Evolutionary conservation across 148 eudicot genomes (phyloP).

Genomic region (Rhododendron vialii): DNA sequence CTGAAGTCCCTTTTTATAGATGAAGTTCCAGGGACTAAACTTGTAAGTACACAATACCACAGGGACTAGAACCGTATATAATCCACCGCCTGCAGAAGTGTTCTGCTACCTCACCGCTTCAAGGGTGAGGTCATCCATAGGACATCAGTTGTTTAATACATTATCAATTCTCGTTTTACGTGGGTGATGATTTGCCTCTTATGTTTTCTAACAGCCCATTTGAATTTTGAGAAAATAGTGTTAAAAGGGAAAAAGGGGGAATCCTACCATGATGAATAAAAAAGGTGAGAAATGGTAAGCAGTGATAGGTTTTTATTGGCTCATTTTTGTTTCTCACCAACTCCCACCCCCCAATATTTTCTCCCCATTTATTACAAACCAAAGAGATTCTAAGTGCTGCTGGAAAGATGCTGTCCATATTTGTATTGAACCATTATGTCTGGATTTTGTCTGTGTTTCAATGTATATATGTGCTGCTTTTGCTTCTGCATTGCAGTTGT

Average conservation of each 20-base stretch:
- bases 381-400: background rate
- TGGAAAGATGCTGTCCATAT: background rate
- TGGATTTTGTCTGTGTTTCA: background rate
- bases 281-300: background rate
- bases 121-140: background rate
- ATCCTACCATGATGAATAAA: background rate
- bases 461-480: background rate
- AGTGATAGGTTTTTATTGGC: background rate
- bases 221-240: background rate
- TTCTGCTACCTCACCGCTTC: background rate
- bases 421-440: background rate
- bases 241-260: background rate
- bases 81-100: background rate
- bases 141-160: background rate
- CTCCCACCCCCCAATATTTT: background rate
- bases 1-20: background rate
- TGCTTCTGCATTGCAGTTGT: constrained; percentile 2
- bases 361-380: background rate
- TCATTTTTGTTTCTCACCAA: background rate
- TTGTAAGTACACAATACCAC: background rate
- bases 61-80: background rate
- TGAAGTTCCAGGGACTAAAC: background rate
- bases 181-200: background rate
- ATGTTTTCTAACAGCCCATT: background rate
- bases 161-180: background rate